Evolutionary conservation across 192 early-diverging fungal species (phyloP).

Genomic region (Chytriomyces confervae): DNA sequence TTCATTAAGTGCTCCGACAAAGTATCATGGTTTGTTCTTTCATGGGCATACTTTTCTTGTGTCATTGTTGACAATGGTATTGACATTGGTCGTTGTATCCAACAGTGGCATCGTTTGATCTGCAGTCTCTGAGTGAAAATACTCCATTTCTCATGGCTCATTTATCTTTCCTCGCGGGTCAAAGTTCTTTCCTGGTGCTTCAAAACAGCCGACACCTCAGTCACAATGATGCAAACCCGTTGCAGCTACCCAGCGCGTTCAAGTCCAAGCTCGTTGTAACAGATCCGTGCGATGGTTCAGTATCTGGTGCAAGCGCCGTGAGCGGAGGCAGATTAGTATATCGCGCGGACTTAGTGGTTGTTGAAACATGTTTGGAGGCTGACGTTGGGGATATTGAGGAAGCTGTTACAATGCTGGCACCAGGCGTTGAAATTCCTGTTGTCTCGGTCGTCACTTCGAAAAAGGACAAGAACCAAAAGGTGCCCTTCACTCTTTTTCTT

Average conservation of each 20-base stretch:
- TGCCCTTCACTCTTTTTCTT: background rate
- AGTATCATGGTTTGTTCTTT: conserved; percentile 16
- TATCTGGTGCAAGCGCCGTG: background rate
- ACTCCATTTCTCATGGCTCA: conserved; percentile 20
- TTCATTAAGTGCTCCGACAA: background rate
- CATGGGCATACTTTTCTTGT: background rate
- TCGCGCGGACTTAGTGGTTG: conserved; percentile 7
- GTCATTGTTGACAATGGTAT: background rate
- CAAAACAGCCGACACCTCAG: conserved; percentile 4
- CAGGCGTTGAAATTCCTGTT: conserved; percentile 13
- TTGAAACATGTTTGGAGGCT: conserved; percentile 17
- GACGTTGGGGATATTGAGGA: background rate
- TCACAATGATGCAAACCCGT: background rate
- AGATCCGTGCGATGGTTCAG: background rate
- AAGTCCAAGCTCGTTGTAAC: conserved; percentile 6
- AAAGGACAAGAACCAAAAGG: conserved; percentile 29
- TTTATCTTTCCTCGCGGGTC: conserved; percentile 11
- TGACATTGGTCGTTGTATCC: background rate
- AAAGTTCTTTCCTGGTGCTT: conserved; percentile 2
- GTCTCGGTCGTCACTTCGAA: conserved; percentile 17
- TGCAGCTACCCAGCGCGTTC: conserved; percentile 8
- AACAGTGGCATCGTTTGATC: conserved; percentile 15
- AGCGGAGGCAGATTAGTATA: conserved; percentile 13
- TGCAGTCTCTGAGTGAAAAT: conserved; percentile 1
- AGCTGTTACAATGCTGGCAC: background rate